Conservation (phyloP, 2,329 filamentous ascomycete species). For the Nemania bipapillata region DNA sequence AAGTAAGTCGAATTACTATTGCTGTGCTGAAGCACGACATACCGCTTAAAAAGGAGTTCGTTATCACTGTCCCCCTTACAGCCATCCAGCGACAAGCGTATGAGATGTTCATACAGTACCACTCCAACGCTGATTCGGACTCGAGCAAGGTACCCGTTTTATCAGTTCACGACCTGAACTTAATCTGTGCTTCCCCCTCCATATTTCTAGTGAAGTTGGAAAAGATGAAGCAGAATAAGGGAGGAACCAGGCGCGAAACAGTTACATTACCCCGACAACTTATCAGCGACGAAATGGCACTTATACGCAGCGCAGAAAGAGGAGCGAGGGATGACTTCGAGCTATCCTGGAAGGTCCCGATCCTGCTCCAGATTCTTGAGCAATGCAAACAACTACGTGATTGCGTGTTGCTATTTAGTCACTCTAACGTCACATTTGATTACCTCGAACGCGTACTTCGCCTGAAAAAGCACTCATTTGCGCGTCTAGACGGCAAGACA, state of each 20-base stretch:
- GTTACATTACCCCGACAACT: constrained; percentile 48
- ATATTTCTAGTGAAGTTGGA: constrained; percentile 57
- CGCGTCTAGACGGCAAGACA: constrained; percentile 75
- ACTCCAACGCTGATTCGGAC: constrained; percentile 21
- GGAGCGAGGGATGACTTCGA: constrained; percentile 57
- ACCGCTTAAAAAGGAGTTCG: constrained; percentile 81
- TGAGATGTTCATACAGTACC: constrained; percentile 55
- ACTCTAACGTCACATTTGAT: constrained; percentile 74
- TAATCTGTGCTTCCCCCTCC: constrained; percentile 65
- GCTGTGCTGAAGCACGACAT: constrained; percentile 71
- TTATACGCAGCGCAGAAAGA: constrained; percentile 50
- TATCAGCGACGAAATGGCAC: constrained; percentile 49
- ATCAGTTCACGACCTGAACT: constrained; percentile 55
- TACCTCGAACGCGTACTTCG: constrained; percentile 71
- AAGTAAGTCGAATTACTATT: constrained; percentile 80
- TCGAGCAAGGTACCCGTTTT: constrained; percentile 49
- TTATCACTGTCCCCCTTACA: constrained; percentile 78
- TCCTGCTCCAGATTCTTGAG: constrained; percentile 76
- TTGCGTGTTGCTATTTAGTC: constrained; percentile 83
- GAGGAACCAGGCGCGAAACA: constrained; percentile 28
- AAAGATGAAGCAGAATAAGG: constrained; percentile 32
- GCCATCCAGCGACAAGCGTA: constrained; percentile 73
- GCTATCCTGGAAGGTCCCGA: constrained; percentile 74
- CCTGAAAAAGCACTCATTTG: constrained; percentile 59
- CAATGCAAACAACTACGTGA: constrained; percentile 71